phyloP scores from a whole-genome alignment of 805 yeast genomes.

The Wickerhamomyces hampshirensis region DNA sequence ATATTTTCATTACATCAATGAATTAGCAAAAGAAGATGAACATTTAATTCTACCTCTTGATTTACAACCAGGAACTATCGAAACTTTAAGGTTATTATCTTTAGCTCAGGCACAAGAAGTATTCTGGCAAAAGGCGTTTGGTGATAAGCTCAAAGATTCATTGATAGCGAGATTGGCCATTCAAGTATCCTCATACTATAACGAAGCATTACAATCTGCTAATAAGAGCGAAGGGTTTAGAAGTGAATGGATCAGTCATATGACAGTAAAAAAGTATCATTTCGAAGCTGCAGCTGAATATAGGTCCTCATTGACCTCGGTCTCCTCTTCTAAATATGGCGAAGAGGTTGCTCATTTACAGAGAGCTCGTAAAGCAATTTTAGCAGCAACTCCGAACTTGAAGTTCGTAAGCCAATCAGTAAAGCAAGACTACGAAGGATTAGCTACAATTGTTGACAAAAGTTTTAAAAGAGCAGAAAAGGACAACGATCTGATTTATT shows the following conservation, averaged over 20 bases:
- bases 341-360: constrained; percentile 59
- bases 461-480: constrained; percentile 54
- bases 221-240: constrained; percentile 46
- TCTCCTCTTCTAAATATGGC: constrained; percentile 55
- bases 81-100: constrained; percentile 47
- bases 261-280: constrained; percentile 55
- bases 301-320: constrained; percentile 49
- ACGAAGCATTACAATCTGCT: constrained; percentile 37
- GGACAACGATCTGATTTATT: constrained; percentile 78
- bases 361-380: constrained; percentile 36
- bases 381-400: constrained; percentile 32
- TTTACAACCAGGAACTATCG: constrained; percentile 45
- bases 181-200: constrained; percentile 58
- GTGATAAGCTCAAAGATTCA: constrained; percentile 47
- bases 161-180: constrained; percentile 59
- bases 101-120: constrained; percentile 86
- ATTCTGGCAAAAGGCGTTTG: constrained; percentile 71
- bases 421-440: constrained; percentile 47
- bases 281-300: constrained; percentile 69
- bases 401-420: constrained; percentile 40
- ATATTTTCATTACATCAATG: constrained; percentile 65
- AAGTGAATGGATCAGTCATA: constrained; percentile 61
- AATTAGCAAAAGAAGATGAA: constrained; percentile 29
- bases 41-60: constrained; percentile 35
- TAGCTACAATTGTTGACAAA: constrained; percentile 40